phyloP scores from a whole-genome alignment of 139 green algal species.

The Ettlia oleoabundans region DNA sequence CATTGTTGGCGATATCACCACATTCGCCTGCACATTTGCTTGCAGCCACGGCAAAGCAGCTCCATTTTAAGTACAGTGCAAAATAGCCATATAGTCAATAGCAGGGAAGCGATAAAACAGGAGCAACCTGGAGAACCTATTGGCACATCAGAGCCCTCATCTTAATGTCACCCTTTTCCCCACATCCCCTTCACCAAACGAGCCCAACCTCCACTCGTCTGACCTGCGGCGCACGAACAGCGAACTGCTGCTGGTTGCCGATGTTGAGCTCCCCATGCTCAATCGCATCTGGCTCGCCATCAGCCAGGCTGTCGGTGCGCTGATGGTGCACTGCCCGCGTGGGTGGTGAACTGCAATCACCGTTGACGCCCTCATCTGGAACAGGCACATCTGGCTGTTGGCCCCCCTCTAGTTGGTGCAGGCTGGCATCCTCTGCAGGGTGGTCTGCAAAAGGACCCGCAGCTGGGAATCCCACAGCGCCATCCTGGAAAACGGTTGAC shows the following conservation, averaged over 20 bases:
- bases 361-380: background rate
- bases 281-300: background rate
- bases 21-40: no score
- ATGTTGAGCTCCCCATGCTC: slow-evolving; percentile 23
- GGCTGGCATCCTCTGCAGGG: background rate
- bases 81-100: no score
- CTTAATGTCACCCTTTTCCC: no score
- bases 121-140: no score
- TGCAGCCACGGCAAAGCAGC: no score
- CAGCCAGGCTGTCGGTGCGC: slow-evolving; percentile 15
- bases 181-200: no score
- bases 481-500: background rate
- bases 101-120: no score
- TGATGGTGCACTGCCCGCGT: slow-evolving; percentile 25
- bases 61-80: no score
- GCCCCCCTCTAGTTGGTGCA: background rate
- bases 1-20: no score
- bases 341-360: background rate
- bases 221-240: slow-evolving; percentile 6
- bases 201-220: no score
- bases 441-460: slow-evolving; percentile 1
- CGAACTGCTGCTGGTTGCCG: slow-evolving; percentile 34
- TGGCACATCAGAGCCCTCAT: no score
- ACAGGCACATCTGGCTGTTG: background rate
- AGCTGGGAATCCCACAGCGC: background rate